Base-by-base conservation (phyloP, 2,329 filamentous ascomycete species). In the Microdochium bolleyi region DNA sequence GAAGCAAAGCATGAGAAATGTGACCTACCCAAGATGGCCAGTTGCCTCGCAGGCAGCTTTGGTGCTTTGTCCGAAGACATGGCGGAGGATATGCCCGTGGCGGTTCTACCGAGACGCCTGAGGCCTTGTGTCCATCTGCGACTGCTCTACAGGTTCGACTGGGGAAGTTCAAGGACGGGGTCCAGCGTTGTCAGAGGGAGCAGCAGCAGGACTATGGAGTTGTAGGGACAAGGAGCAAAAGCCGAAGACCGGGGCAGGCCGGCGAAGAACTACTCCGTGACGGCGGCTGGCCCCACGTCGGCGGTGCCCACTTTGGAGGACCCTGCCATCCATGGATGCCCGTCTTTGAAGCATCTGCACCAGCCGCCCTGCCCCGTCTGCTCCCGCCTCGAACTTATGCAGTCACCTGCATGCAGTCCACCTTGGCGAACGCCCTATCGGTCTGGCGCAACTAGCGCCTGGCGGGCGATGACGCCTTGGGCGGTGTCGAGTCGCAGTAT, bases 41-140 rank as follows among this genome's bases (percentile, higher is more conserved):
- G 75, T 72, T 95, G 89, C 77, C 84, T 81, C 44, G 82, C 75
- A 1, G 89, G 89, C 75, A 94, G 77, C 73, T 84, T 88, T 24
- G 83, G 79, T 57, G 67, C 59, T 54, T 56, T 60, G 55, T 58
- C 58, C 52, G 60, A 58, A 51, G 49, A 19, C 54, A 57, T 57
- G 44, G 44, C 24, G 3, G 44, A 3, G 19, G 44, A 16, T 57
- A 11, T 30, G 27, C 11, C 27, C 5, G 27, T 11, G 27, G 11
- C 27, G 27, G 27, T 30, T 30, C 27, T 30, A 30, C 27, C 5
- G 11, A 5, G 27, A 30, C 11, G 27, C 5, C 27, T 4, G 24
- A 24, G 25, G 7, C 30, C 13, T 32, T 19, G 34, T 38, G 14
- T 38, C 13, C 34, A 38, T 38, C n/a, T 38, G 34, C 16, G 34